These are phyloP conservation scores for Aspergillus kassunensis DNA, from an alignment of 495 filamentous ascomycete species.

Conservation along the genomic window DNA sequence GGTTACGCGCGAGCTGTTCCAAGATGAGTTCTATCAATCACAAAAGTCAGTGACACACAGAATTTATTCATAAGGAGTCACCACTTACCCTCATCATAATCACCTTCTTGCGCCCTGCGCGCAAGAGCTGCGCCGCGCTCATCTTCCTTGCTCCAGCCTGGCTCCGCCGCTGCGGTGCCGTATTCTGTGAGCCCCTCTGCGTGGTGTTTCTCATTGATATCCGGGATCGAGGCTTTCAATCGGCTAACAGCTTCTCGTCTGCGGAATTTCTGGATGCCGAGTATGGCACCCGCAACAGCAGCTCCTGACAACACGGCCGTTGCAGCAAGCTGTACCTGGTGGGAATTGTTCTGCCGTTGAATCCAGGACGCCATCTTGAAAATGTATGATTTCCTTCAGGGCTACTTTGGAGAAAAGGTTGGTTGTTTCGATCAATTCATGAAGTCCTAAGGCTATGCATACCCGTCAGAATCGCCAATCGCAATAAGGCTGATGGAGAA, in stretches of 20 bases:
- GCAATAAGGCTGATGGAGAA: no score
- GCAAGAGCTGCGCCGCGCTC: conserved; percentile 72
- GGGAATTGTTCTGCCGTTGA: conserved; percentile 48
- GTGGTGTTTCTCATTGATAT: conserved; percentile 41
- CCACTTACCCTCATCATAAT: conserved; percentile 78
- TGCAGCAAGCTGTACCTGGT: conserved; percentile 64
- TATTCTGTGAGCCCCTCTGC: conserved; percentile 67
- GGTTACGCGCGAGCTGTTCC: conserved; percentile 93
- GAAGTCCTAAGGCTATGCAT: background rate
- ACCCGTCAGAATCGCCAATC: background rate
- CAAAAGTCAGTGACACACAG: background rate
- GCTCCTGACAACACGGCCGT: conserved; percentile 74
- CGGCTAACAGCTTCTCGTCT: conserved; percentile 58
- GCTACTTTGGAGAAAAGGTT: background rate
- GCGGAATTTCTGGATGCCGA: conserved; percentile 65
- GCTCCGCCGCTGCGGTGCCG: conserved; percentile 56
- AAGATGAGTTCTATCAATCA: conserved; percentile 69
- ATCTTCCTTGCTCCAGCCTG: conserved; percentile 67
- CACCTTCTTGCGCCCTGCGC: conserved; percentile 73
- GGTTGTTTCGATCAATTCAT: background rate
- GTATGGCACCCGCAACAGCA: conserved; percentile 66
- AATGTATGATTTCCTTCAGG: no score
- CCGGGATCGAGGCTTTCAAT: conserved; percentile 71
- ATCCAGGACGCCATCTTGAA: conserved; percentile 54
- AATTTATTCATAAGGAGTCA: background rate